Percentiles rank a stretch among this genome's conserved stretches.
These are phyloP conservation scores for Elymus sibiricus DNA, from an alignment of 176 grass and related monocot species.

Conservation along the genomic window DNA sequence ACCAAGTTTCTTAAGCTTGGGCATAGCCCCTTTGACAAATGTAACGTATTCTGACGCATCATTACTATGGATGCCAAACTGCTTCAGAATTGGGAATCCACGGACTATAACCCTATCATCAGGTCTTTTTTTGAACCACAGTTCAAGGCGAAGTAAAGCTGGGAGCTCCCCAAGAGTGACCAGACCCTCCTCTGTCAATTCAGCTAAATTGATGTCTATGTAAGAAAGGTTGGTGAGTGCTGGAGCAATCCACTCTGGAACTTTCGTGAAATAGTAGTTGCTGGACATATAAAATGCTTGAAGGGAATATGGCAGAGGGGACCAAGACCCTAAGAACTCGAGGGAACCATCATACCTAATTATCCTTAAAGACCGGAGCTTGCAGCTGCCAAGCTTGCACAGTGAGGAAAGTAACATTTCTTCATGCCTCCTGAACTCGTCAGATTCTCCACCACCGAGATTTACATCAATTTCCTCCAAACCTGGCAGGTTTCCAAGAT, in stretches of 20 bases:
- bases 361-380: no score
- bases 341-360: neutral
- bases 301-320: neutral
- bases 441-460: no score
- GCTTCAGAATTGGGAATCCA: neutral
- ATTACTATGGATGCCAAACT: neutral
- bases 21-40: neutral
- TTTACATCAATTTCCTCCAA: no score
- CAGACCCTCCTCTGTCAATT: neutral
- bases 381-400: no score
- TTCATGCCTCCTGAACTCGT: no score
- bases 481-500: no score
- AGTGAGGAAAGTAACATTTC: no score
- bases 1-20: neutral
- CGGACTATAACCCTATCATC: no score
- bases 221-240: neutral
- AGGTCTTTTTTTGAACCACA: no score
- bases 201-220: neutral
- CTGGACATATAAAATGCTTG: neutral
- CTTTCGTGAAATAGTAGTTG: neutral
- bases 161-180: neutral
- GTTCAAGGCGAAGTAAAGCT: neutral
- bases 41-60: neutral
- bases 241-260: neutral
- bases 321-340: neutral